A percentile compares a stretch with the other conserved stretches of the same genome.
These are phyloP conservation scores for Phytopythium mirpurense DNA, from an alignment of 352 stramenopile species.

Conservation along the genomic window DNA sequence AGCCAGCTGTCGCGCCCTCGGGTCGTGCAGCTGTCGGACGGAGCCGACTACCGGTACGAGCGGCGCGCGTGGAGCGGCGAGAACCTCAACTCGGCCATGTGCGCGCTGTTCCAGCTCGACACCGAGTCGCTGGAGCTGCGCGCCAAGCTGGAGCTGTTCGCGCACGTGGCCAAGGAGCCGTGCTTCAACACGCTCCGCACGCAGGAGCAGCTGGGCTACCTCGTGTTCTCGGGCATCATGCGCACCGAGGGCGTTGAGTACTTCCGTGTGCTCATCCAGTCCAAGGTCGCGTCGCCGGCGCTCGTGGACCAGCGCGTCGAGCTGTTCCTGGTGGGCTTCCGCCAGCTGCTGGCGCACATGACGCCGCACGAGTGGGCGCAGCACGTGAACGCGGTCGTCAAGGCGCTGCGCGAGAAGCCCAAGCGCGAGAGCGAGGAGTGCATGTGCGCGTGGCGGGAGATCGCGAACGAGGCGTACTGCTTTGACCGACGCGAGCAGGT, in stretches of 20 bases:
- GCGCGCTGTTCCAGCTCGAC: constrained; percentile 64
- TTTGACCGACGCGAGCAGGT: constrained; percentile 59
- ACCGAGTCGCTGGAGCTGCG: constrained; percentile 36
- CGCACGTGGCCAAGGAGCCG: constrained; percentile 86
- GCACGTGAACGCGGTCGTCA: constrained; percentile 56
- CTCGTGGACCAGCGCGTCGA: constrained; percentile 73
- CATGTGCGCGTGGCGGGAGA: constrained; percentile 59
- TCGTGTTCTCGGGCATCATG: constrained; percentile 66
- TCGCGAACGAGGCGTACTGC: constrained; percentile 55
- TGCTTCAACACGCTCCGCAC: constrained; percentile 93
- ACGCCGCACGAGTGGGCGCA: constrained; percentile 28
- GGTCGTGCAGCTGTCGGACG: constrained; percentile 50
- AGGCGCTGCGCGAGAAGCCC: constrained; percentile 54
- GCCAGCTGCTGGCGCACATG: constrained; percentile 32
- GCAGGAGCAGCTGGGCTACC: constrained; percentile 89
- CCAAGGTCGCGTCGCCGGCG: constrained; percentile 54
- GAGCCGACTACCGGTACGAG: constrained; percentile 46
- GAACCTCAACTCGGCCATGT: constrained; percentile 74
- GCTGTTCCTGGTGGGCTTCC: constrained; percentile 51
- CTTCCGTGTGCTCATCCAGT: constrained; percentile 82
- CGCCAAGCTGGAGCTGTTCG: constrained; percentile 69
- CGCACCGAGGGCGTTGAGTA: constrained; percentile 46
- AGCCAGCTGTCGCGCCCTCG: constrained; percentile 42
- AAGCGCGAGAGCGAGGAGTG: constrained; percentile 69
- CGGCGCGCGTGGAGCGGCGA: constrained; percentile 59